Conservation (phyloP, 139 green algal species). For the Spirogloea muscicola region DNA sequence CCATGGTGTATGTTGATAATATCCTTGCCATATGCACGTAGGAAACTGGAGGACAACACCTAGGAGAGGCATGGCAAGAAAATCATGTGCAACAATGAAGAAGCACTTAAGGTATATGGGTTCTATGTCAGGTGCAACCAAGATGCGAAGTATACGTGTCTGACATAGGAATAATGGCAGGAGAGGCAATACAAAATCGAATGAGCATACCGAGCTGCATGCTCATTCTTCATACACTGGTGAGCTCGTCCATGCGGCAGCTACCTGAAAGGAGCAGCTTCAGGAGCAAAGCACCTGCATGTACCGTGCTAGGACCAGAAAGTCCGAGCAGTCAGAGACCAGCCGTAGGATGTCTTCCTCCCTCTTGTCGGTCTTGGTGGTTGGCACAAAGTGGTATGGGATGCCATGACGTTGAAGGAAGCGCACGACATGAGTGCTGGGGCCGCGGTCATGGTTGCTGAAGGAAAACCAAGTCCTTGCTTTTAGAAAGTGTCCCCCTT, state of each 20-base stretch:
- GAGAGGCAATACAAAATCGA: too few relatives aligned
- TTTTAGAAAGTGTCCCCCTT: too few relatives aligned
- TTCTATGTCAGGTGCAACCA: too few relatives aligned
- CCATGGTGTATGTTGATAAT: slow-evolving; percentile 58
- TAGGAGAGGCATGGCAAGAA: too few relatives aligned
- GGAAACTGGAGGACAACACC: slow-evolving; percentile 49
- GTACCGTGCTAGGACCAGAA: slow-evolving; percentile 47
- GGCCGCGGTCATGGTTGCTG: slow-evolving; percentile 28
- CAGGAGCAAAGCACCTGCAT: slow-evolving; percentile 43
- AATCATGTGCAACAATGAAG: not conserved
- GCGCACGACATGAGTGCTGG: slow-evolving; percentile 23
- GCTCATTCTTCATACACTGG: too few relatives aligned
- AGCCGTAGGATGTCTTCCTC: slow-evolving; percentile 26
- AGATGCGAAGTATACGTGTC: too few relatives aligned
- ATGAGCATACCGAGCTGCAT: too few relatives aligned
- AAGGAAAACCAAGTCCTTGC: too few relatives aligned
- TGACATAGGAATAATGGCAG: too few relatives aligned
- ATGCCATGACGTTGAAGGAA: slow-evolving; percentile 40
- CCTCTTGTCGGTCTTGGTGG: slow-evolving; percentile 34
- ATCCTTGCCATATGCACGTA: slow-evolving; percentile 40
- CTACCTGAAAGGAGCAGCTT: too few relatives aligned
- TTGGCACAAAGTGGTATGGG: slow-evolving; percentile 31
- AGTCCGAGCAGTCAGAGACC: slow-evolving; percentile 24
- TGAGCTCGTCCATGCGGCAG: too few relatives aligned
- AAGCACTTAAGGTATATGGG: too few relatives aligned